Conservation (phyloP, 2,329 filamentous ascomycete species). For the Fusarium sp. region DNA sequence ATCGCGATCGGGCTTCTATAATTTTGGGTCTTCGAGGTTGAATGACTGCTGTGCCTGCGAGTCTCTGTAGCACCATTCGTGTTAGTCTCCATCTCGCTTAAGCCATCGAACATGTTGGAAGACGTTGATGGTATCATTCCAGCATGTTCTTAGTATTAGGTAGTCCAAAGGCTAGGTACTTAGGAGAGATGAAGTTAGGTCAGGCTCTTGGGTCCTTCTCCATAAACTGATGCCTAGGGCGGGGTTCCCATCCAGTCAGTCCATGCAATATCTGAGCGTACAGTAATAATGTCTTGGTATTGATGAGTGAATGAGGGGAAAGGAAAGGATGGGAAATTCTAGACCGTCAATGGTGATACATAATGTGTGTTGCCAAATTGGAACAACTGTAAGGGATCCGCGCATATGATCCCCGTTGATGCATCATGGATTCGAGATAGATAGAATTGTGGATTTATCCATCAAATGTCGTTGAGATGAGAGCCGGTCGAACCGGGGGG, state of each 20-base stretch:
- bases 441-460: slow-evolving; percentile 14
- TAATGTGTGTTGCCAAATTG: slow-evolving; percentile 4
- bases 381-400: slow-evolving; percentile 23
- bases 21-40: background rate
- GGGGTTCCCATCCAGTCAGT: slow-evolving; percentile 12
- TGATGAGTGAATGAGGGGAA: background rate
- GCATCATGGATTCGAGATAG: slow-evolving; percentile 1
- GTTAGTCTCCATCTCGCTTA: background rate
- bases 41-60: slow-evolving; percentile 20
- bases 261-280: background rate
- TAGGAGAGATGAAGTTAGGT: background rate
- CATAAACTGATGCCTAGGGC: slow-evolving; percentile 29
- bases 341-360: background rate
- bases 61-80: background rate
- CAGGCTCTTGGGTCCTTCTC: background rate
- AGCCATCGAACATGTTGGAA: background rate
- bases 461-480: background rate
- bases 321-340: background rate
- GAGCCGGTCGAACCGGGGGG: slow-evolving; percentile 10
- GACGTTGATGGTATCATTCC: background rate
- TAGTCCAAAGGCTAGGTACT: background rate
- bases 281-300: slow-evolving; percentile 1
- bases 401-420: slow-evolving; percentile 6
- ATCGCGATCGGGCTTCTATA: slow-evolving; percentile 1
- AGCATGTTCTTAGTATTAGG: background rate